Percentiles rank a stretch among this genome's conserved stretches.
These are phyloP conservation scores for Wilcoxina mikolae DNA, from an alignment of 495 filamentous ascomycete genomes.

Conservation along the genomic window DNA sequence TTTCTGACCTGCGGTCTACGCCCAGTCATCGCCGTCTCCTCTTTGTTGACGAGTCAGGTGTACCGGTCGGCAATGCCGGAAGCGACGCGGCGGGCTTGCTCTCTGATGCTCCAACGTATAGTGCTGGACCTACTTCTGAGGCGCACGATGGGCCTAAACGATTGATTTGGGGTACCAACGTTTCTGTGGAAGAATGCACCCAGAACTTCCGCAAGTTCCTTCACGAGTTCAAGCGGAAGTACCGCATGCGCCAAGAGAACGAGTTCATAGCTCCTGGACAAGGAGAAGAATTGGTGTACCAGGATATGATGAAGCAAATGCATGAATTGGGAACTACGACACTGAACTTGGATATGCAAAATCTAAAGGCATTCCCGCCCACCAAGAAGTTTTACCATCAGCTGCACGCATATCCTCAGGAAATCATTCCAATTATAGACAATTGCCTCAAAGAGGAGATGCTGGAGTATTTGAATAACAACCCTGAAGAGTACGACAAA, in stretches of 20 bases:
- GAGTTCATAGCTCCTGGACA: conserved; percentile 39
- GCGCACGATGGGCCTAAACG: conserved; percentile 62
- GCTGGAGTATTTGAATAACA: conserved; percentile 67
- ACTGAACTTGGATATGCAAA: conserved; percentile 74
- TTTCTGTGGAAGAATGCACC: conserved; percentile 81
- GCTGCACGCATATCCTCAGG: conserved; percentile 76
- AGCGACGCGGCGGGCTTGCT: conserved; percentile 10
- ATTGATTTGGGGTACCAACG: conserved; percentile 94
- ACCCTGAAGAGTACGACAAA: conserved; percentile 31
- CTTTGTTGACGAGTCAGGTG: conserved; percentile 26
- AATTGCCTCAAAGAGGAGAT: conserved; percentile 82
- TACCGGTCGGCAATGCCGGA: conserved; percentile 16
- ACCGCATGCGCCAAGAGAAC: conserved; percentile 67
- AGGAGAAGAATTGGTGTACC: conserved; percentile 67
- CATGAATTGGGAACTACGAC: conserved; percentile 63
- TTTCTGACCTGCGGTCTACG: conserved; percentile 22
- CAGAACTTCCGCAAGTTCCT: conserved; percentile 80
- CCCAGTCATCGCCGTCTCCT: conserved; percentile 25
- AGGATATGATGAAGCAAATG: conserved; percentile 80
- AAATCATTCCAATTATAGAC: conserved; percentile 95
- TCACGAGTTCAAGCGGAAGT: conserved; percentile 75
- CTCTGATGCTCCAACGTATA: conserved; percentile 27
- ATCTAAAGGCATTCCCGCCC: conserved; percentile 83
- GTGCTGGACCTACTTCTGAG: conserved; percentile 53
- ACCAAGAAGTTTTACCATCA: conserved; percentile 93